Evolutionary conservation across 116 monocot genomes (phyloP), one percentile per base, ranked within the genome.

Genomic region (Papilionanthe hybrid): DNA sequence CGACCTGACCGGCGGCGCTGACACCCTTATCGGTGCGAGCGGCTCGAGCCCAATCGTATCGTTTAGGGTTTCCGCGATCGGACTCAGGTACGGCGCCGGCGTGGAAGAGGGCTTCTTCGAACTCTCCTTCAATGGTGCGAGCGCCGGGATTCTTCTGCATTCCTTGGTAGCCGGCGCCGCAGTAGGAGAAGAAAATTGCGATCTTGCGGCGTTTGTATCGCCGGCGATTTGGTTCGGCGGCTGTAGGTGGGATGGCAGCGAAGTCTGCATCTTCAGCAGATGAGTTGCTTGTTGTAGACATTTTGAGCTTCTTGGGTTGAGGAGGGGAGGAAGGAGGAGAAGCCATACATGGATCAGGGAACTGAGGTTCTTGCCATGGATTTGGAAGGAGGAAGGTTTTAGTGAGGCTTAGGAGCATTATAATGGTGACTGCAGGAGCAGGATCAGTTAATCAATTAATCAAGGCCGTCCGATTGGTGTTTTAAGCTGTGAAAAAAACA

Each of bases 141-240:
- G 99, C 99, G 42, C 95, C 95, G 5, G 99, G 99, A 75, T 99
- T 99, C 86, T 99, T 99, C 84, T 99, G 99, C 99, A 99, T 99
- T 32, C 99, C 99, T 71, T 99, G 99, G 89, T 99, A 99, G 0
- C 95, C 95, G 9, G 80, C 75, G 48, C 99, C 95, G 83, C 95
- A 93, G 82, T 99, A 95, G 22, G 84, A 91, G 19, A 99, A 77
- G 82, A 95, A 89, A 75, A 99, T 91, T 41, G 95, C 99, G 25
- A 95, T 77, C 78, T 95, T 99, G 22, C 95, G 95, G 55, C 99
- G 93, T 77, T 95, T 95, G 90, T 90, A 92, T 10, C 88, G 81
- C 37, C 77, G 82, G 28, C 72, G 82, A 43, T 78, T 77, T 42
- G 78, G 68, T 37, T 75, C 78, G 45, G 66, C 32, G 82, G 77